Evolutionary conservation across 78 protist genomes (phyloP), one percentile per base, ranked within the genome.

Genomic region (Polysphondylium violaceum): DNA sequence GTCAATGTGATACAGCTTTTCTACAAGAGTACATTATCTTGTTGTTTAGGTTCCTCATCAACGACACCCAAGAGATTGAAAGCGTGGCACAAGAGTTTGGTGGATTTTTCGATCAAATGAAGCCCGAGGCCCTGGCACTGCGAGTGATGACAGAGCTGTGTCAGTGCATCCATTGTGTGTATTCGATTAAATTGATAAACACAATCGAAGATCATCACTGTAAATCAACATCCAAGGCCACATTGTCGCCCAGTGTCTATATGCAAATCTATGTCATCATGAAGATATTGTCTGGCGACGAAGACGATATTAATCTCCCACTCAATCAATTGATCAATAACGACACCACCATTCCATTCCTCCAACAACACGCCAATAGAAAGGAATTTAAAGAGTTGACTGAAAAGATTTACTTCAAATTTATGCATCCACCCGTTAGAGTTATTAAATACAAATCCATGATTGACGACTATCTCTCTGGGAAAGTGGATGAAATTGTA

Each of bases 341-440:
- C 23, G 44, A 72, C 14, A n/a, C 12, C 16, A 12, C 74, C 9
- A 55, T 38, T 2, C 0, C 2, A 27, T 29, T 40, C 9, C 12
- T 78, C 12, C 53, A 36, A 51, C 1, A 31, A 0, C 17, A 55
- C 3, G 51, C 72, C 9, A 81, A 38, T 25, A 64, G 29, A 68
- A 81, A 53, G 21, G 89, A 81, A 8, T 65, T 81, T 40, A 81
- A 68, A 56, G 89, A 81, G 11, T 17, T 81, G 29, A 55, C 27
- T 16, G 89, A 81, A 41, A 67, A 55, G 55, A 51, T 81, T 31
- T 71, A 81, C 21, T 14, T 33, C 2, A 64, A 72, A 41, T 81
- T 81, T 47, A 76, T 67, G 25, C 44, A 64, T 16, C 77, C 89
- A 53, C 89, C 89, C 9, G 29, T 41, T 19, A 65, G 89, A 31